phyloP scores from a whole-genome alignment of 2,329 filamentous ascomycete genomes.

The Trichoderma sp. region DNA sequence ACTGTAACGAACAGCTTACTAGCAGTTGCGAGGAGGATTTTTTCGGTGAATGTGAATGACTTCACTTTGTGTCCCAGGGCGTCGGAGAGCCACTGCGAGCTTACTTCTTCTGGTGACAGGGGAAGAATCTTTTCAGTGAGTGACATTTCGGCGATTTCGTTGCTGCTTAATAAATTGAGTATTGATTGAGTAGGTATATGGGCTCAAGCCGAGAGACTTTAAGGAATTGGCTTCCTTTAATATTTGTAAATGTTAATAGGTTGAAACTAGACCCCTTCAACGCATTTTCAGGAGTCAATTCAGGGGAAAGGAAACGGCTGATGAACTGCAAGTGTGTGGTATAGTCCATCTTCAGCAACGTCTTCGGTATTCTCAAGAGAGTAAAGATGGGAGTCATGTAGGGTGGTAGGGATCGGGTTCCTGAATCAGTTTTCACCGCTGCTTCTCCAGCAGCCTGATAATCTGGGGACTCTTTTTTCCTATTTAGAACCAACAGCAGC shows the following conservation, averaged over 20 bases:
- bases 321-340: neutral
- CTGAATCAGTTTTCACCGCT: slow-evolving; percentile 9
- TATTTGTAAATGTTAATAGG: neutral
- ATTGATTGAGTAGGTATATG: neutral
- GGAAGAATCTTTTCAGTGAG: neutral
- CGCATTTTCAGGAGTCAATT: neutral
- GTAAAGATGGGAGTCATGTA: neutral
- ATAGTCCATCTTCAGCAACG: neutral
- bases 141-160: neutral
- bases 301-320: neutral
- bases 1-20: slow-evolving; percentile 13
- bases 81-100: neutral
- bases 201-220: neutral
- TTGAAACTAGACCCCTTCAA: neutral
- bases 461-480: neutral
- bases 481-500: neutral
- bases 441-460: neutral
- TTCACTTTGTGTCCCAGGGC: neutral
- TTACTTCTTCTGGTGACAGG: slow-evolving; percentile 2
- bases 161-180: neutral
- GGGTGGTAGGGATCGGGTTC: neutral
- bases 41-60: neutral
- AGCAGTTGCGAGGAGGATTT: slow-evolving; percentile 16
- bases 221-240: slow-evolving; percentile 5
- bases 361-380: neutral